Evolutionary conservation across 176 grass and related monocot genomes (phyloP).

Genomic region (Paspalum notatum): DNA sequence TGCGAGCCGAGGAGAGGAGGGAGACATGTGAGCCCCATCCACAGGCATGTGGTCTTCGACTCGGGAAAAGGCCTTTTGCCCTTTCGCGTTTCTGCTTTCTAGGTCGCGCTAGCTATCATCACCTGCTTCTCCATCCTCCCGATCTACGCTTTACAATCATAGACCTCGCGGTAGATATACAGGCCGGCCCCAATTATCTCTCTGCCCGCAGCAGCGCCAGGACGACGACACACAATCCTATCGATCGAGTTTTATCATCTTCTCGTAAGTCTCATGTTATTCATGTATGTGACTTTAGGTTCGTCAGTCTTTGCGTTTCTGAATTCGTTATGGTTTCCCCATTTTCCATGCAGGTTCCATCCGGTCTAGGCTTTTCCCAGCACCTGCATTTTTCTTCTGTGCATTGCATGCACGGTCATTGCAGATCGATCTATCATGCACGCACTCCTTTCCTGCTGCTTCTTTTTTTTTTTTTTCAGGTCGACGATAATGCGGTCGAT

Average conservation of each 20-base stretch:
- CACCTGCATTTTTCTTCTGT: slow-evolving; percentile 6
- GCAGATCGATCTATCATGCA: background rate
- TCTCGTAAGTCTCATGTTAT: background rate
- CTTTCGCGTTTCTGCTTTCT: slow-evolving; percentile 49
- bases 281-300: background rate
- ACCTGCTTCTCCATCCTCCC: slow-evolving; percentile 9
- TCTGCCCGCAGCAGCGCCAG: background rate
- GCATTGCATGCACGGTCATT: slow-evolving; percentile 26
- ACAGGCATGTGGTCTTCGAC: slow-evolving; percentile 50
- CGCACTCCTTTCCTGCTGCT: background rate
- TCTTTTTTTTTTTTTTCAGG: background rate
- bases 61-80: slow-evolving; percentile 34
- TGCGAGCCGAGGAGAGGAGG: slow-evolving; percentile 11
- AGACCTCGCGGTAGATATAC: slow-evolving; percentile 31
- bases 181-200: background rate
- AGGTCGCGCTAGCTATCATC: slow-evolving; percentile 46
- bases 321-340: background rate
- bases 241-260: background rate
- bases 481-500: slow-evolving; percentile 23
- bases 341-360: slow-evolving; percentile 20
- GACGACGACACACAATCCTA: background rate
- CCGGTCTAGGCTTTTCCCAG: slow-evolving; percentile 37
- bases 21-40: slow-evolving; percentile 48
- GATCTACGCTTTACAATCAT: slow-evolving; percentile 49
- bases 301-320: background rate